Conservation (phyloP, 129 eudicot species). For the Flaveria trinervia region DNA sequence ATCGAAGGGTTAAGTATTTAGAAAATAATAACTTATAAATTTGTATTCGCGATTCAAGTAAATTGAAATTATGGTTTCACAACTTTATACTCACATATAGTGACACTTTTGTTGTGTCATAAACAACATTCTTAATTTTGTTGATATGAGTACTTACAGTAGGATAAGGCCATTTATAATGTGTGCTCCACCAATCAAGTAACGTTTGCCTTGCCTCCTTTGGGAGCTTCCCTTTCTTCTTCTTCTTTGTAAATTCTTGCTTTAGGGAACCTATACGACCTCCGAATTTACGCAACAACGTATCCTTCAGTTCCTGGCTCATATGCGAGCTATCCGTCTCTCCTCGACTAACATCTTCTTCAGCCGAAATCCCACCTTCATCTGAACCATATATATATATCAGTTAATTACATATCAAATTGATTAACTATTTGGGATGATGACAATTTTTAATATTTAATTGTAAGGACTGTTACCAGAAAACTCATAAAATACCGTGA, state of each 20-base stretch:
- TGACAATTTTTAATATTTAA: too few relatives aligned
- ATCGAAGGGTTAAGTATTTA: too few relatives aligned
- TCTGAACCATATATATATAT: conserved; percentile 19
- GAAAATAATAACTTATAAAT: too few relatives aligned
- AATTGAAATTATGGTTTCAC: too few relatives aligned
- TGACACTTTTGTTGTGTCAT: neutral
- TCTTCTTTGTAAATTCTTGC: conserved; percentile 70
- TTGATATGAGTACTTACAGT: conserved; percentile 48
- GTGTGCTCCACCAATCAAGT: conserved; percentile 91
- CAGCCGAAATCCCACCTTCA: conserved; percentile 51
- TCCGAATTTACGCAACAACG: conserved; percentile 69
- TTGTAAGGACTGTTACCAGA: too few relatives aligned
- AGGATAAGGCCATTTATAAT: conserved; percentile 93
- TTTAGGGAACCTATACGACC: conserved; percentile 63
- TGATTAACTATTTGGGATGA: neutral
- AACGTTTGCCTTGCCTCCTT: conserved; percentile 75
- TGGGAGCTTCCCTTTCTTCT: conserved; percentile 91
- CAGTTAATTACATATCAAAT: neutral
- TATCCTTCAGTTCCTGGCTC: conserved; percentile 70
- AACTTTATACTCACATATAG: neutral
- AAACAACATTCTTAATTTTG: neutral
- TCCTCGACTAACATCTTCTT: conserved; percentile 61
- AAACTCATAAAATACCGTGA: too few relatives aligned
- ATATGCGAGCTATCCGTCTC: conserved; percentile 50
- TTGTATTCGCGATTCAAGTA: too few relatives aligned